Evolutionary conservation across 2,329 filamentous ascomycete species (phyloP).

Genomic region (Fusarium siculi): DNA sequence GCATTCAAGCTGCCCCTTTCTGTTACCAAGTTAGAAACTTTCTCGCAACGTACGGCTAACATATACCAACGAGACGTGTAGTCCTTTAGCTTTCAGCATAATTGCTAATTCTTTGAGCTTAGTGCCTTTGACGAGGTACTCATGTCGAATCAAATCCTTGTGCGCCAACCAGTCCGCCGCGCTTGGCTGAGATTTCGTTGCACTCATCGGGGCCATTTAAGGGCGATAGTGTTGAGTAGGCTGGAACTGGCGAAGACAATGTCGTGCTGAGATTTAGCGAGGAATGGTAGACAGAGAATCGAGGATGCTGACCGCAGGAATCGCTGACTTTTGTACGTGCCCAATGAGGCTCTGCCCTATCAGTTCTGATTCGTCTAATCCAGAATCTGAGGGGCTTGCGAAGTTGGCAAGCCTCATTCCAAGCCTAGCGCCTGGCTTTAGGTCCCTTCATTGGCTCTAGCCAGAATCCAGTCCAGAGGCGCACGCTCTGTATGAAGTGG

Average conservation of each 20-base stretch:
- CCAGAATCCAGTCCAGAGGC: not conserved
- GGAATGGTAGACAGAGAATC: fast-evolving
- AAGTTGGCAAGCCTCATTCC: fast-evolving
- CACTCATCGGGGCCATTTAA: not conserved
- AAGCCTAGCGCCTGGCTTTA: fast-evolving
- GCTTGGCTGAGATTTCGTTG: fast-evolving
- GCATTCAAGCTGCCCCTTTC: fast-evolving
- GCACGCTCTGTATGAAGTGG: fast-evolving
- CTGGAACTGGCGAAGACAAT: too few relatives aligned
- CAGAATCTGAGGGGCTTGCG: not conserved
- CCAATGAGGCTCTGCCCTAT: fast-evolving
- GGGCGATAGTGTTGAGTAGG: not conserved
- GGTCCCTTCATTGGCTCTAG: fast-evolving
- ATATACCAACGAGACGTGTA: too few relatives aligned
- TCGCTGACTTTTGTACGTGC: not conserved
- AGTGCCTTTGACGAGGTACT: not conserved
- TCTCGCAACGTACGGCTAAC: too few relatives aligned
- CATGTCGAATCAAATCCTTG: not conserved
- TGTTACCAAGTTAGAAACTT: fast-evolving
- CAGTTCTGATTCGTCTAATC: not conserved
- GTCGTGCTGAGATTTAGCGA: too few relatives aligned
- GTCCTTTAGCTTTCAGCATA: too few relatives aligned
- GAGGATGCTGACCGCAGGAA: not conserved
- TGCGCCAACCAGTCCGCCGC: not conserved
- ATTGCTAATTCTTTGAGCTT: too few relatives aligned